phyloP scores from a whole-genome alignment of 805 yeast species.

The Komagataella ulmi region DNA sequence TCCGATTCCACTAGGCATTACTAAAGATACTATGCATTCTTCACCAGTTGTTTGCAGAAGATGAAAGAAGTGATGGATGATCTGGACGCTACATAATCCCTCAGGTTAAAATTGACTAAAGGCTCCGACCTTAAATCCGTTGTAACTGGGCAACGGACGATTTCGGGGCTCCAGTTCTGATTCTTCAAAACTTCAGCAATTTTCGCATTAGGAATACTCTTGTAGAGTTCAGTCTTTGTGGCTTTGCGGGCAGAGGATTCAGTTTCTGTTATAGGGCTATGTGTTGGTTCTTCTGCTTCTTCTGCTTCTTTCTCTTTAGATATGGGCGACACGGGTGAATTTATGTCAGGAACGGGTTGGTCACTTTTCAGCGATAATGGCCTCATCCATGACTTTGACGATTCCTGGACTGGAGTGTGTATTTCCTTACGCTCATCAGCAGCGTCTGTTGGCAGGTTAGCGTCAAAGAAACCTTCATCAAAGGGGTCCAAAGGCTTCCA shows the following conservation, averaged over 20 bases:
- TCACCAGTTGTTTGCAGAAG: neutral
- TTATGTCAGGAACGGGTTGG: neutral
- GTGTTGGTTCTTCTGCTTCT: neutral
- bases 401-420: conserved; percentile 1
- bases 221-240: neutral
- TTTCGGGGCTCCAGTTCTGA: neutral
- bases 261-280: neutral
- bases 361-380: conserved; percentile 6
- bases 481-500: conserved; percentile 8
- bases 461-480: conserved; percentile 1
- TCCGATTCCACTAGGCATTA: neutral
- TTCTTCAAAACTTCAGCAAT: neutral
- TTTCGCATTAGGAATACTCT: neutral
- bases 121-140: neutral
- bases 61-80: neutral
- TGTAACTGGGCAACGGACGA: neutral
- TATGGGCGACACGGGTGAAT: neutral
- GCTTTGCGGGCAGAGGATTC: neutral
- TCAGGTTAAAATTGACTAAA: neutral
- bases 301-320: neutral
- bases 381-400: conserved; percentile 5
- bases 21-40: neutral
- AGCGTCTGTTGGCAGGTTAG: neutral
- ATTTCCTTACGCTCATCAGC: neutral
- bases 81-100: neutral